Base-by-base conservation (phyloP, 148 eudicot species). In the Arbutus unedo region DNA sequence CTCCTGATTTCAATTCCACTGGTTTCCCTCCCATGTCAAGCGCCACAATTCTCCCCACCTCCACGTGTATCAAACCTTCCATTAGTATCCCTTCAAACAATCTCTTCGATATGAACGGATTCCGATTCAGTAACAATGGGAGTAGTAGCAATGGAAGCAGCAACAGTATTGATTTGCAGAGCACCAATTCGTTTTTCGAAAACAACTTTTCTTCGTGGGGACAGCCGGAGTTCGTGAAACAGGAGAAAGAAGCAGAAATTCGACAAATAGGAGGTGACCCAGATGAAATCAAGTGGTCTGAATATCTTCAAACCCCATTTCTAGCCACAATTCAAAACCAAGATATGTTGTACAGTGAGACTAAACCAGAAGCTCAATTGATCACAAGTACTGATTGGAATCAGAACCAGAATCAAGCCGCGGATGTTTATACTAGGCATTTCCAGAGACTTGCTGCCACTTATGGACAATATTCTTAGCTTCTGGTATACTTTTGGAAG, bases 381-480 rank as follows among this genome's bases (percentile, higher is more conserved):
- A 31, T 31, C 56, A 21, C 89, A 3, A 83, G 57, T 62, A 79
- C 84, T n/a, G 70, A 70, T 70, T 89, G 92, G 92, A 86, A 84
- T 77, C 91, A 85, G 45, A 67, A 53, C 10, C 90, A 88, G 53
- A 90, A 88, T 47, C 79, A 84, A n/a, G 79, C 80, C 64, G 80
- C 88, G 0, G 93, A 89, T 18, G 53, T 87, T 72, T 90, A 92
- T 77, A 86, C 64, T 79, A 90, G 89, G 88, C 90, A 93, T 86
- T 91, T 92, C 16, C 95, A 91, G 70, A 89, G 91, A 82, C 85
- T 95, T 71, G 83, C 97, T 77, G 91, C 93, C 56, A 86, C 92
- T 50, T 95, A 89, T 78, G 98, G 98, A 8, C 95, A 95, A 68
- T 92, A 90, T 88, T 89, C 93, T 87, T 95, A 84, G 89, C 74